phyloP scores from a whole-genome alignment of 148 eudicot species.

The Vaccinium darrowii region DNA sequence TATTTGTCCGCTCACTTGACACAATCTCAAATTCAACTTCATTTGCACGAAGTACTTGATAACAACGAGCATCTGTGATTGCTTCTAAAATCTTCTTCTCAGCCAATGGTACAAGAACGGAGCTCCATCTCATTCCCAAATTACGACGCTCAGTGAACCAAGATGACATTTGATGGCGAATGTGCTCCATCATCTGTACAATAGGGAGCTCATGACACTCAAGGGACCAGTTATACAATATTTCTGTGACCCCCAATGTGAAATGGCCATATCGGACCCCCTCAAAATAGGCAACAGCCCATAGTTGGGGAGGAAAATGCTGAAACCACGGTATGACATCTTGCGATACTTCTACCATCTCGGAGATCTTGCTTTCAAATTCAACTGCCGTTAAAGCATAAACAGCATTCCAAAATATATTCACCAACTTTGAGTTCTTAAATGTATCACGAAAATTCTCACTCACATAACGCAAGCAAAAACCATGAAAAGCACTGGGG shows the following conservation, averaged over 20 bases:
- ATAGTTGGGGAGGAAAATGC: slow-evolving; percentile 70
- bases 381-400: slow-evolving; percentile 85
- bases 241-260: slow-evolving; percentile 67
- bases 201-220: slow-evolving; percentile 95
- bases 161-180: slow-evolving; percentile 59
- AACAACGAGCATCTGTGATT: slow-evolving; percentile 79
- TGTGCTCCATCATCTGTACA: slow-evolving; percentile 93
- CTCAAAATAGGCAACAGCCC: slow-evolving; percentile 97
- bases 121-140: slow-evolving; percentile 56
- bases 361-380: slow-evolving; percentile 75
- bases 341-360: slow-evolving; percentile 78
- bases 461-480: slow-evolving; percentile 79
- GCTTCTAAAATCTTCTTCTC: slow-evolving; percentile 84
- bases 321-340: slow-evolving; percentile 80
- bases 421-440: slow-evolving; percentile 85
- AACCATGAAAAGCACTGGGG: slow-evolving; percentile 83
- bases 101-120: slow-evolving; percentile 88
- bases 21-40: slow-evolving; percentile 98
- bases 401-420: slow-evolving; percentile 96
- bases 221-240: slow-evolving; percentile 83
- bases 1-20: slow-evolving; percentile 92
- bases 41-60: slow-evolving; percentile 94
- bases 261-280: slow-evolving; percentile 96
- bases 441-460: slow-evolving; percentile 94
- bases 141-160: slow-evolving; percentile 73